phyloP scores from a whole-genome alignment of 2,329 filamentous ascomycete species.

The Hypomyces perniciosus region DNA sequence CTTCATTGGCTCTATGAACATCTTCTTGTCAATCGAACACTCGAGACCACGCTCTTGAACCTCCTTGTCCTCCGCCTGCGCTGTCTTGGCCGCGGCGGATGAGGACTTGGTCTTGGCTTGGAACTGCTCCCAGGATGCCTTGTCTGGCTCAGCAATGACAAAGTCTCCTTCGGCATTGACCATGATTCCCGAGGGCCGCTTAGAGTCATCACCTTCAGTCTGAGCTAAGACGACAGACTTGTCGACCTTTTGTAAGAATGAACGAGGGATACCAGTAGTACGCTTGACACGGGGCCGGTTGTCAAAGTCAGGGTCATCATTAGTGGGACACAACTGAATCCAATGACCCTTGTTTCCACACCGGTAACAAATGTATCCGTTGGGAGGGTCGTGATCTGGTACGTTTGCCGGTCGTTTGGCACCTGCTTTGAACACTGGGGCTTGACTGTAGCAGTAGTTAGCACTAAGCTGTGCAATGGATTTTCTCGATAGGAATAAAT shows the following conservation, averaged over 20 bases:
- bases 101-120: conserved; percentile 90
- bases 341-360: conserved; percentile 98
- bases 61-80: conserved; percentile 74
- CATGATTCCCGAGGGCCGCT: conserved; percentile 87
- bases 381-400: conserved; percentile 87
- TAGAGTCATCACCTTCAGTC: conserved; percentile 73
- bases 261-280: conserved; percentile 93
- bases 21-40: conserved; percentile 93
- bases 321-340: conserved; percentile 98
- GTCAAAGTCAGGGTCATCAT: conserved; percentile 94
- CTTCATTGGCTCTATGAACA: conserved; percentile 98
- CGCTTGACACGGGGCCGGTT: conserved; percentile 89
- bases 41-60: conserved; percentile 82
- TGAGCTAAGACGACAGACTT: conserved; percentile 73
- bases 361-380: conserved; percentile 92
- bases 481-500: neutral
- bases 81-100: conserved; percentile 66
- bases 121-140: conserved; percentile 93
- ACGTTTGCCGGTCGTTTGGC: conserved; percentile 66
- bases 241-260: conserved; percentile 91
- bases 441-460: conserved; percentile 46
- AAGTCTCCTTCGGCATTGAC: conserved; percentile 96
- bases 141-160: conserved; percentile 92
- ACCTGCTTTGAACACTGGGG: conserved; percentile 54
- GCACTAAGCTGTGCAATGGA: conserved; percentile 14